Percentiles rank a stretch among this genome's conserved stretches.
phyloP scores from a whole-genome alignment of 495 filamentous ascomycete genomes.

The Neurospora tetraspora region DNA sequence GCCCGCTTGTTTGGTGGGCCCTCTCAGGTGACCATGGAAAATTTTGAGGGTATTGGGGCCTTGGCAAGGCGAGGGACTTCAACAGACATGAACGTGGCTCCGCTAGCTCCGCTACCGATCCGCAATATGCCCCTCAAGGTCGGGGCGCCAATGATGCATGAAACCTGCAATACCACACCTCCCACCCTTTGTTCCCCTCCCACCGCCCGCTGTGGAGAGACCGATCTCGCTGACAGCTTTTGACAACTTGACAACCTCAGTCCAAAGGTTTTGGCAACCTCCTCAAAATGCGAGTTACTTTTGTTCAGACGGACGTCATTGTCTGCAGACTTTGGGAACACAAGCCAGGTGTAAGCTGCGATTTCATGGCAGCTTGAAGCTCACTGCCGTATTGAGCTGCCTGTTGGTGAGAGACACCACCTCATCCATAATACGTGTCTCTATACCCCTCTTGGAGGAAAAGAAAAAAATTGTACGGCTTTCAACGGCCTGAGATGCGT shows the following conservation, averaged over 20 bases:
- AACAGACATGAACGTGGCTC: neutral
- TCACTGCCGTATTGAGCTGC: neutral
- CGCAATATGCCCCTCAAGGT: constrained; percentile 8
- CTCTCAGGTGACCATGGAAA: constrained; percentile 22
- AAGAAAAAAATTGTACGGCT: neutral
- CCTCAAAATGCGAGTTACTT: neutral
- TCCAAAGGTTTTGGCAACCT: neutral
- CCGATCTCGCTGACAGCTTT: constrained; percentile 16
- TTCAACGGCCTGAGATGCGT: neutral
- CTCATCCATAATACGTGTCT: neutral
- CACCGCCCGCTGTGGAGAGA: constrained; percentile 10
- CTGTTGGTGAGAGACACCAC: neutral
- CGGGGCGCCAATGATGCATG: constrained; percentile 7
- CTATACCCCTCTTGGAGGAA: neutral
- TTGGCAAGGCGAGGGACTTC: constrained; percentile 14
- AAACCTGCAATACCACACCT: constrained; percentile 10
- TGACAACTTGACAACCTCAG: constrained; percentile 1
- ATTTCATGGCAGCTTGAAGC: neutral
- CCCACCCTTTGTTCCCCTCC: constrained; percentile 13
- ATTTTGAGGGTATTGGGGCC: constrained; percentile 7
- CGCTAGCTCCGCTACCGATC: neutral
- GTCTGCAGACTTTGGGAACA: neutral
- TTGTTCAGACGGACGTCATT: neutral
- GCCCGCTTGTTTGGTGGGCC: constrained; percentile 6
- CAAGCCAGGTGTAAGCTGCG: neutral